phyloP scores from a whole-genome alignment of 2,329 filamentous ascomycete species.

The Diplocarpon rosae region DNA sequence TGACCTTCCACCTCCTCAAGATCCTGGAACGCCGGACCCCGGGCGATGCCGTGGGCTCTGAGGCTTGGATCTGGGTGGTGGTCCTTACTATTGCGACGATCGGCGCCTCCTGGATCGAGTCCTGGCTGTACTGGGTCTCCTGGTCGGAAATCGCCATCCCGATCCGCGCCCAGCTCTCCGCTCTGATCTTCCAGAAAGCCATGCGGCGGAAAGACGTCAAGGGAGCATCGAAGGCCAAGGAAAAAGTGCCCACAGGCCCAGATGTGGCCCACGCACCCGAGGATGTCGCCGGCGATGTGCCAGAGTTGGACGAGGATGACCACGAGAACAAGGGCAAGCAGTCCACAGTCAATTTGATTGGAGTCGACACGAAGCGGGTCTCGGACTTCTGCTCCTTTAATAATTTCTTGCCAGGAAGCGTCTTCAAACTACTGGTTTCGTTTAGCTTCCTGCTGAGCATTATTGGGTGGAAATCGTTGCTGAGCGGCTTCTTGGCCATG shows the following conservation, averaged over 20 bases:
- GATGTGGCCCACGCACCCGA: slow-evolving; percentile 21
- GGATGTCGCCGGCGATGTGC: slow-evolving; percentile 23
- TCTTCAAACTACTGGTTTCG: slow-evolving; percentile 54
- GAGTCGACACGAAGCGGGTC: slow-evolving; percentile 62
- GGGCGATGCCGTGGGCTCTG: slow-evolving; percentile 35
- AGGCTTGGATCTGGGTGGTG: slow-evolving; percentile 59
- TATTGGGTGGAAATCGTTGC: slow-evolving; percentile 59
- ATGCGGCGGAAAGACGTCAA: slow-evolving; percentile 71
- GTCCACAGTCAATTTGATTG: slow-evolving; percentile 65
- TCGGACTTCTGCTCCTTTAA: slow-evolving; percentile 58
- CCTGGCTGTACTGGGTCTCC: slow-evolving; percentile 56
- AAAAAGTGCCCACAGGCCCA: slow-evolving; percentile 16
- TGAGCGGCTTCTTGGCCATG: slow-evolving; percentile 55
- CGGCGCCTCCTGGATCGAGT: slow-evolving; percentile 43
- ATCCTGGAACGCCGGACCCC: slow-evolving; percentile 46
- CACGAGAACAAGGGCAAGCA: slow-evolving; percentile 52
- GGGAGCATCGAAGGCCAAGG: slow-evolving; percentile 38
- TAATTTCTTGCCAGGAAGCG: slow-evolving; percentile 50
- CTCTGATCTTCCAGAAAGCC: slow-evolving; percentile 66
- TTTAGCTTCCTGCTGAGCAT: slow-evolving; percentile 56
- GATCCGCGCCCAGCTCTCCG: slow-evolving; percentile 57
- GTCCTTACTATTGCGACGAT: slow-evolving; percentile 51
- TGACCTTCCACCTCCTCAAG: slow-evolving; percentile 53
- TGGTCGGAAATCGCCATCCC: slow-evolving; percentile 53
- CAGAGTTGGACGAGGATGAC: slow-evolving; percentile 30